Evolutionary conservation across 352 stramenopile genomes (phyloP).

Genomic region (Globisporangium spiculum): DNA sequence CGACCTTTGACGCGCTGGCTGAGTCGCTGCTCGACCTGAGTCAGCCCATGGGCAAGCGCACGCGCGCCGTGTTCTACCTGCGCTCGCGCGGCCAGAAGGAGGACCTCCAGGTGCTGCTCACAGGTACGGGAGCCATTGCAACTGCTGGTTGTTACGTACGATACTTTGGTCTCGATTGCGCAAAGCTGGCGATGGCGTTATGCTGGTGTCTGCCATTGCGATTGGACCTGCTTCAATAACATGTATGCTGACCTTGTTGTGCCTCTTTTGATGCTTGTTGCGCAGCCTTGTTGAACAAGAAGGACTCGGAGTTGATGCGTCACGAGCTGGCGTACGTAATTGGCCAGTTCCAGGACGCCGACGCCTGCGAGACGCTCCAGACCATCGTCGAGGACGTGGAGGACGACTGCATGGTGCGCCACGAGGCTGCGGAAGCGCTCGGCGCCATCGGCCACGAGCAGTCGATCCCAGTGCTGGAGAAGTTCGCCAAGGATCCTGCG

Average conservation of each 20-base stretch:
- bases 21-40: slow-evolving; percentile 70
- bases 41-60: slow-evolving; percentile 89
- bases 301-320: slow-evolving; percentile 93
- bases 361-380: slow-evolving; percentile 75
- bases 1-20: slow-evolving; percentile 58
- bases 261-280: background rate
- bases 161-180: background rate
- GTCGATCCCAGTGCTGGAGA: slow-evolving; percentile 86
- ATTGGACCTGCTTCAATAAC: slow-evolving; percentile 3
- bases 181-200: background rate
- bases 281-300: slow-evolving; percentile 75
- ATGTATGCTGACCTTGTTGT: background rate
- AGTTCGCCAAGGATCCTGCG: slow-evolving; percentile 67
- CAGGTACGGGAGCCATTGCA: slow-evolving; percentile 20
- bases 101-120: slow-evolving; percentile 73
- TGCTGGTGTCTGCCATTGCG: background rate
- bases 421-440: slow-evolving; percentile 95
- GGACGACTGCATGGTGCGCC: slow-evolving; percentile 91
- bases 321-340: slow-evolving; percentile 99
- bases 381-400: slow-evolving; percentile 78
- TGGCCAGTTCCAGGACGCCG: slow-evolving; percentile 94
- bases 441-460: slow-evolving; percentile 91
- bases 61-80: slow-evolving; percentile 91
- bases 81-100: slow-evolving; percentile 75
- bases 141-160: background rate